Percentiles rank a stretch among this genome's conserved stretches.
Evolutionary conservation across 2,329 filamentous ascomycete genomes (phyloP).

Genomic region (Exserohilum turcica): DNA sequence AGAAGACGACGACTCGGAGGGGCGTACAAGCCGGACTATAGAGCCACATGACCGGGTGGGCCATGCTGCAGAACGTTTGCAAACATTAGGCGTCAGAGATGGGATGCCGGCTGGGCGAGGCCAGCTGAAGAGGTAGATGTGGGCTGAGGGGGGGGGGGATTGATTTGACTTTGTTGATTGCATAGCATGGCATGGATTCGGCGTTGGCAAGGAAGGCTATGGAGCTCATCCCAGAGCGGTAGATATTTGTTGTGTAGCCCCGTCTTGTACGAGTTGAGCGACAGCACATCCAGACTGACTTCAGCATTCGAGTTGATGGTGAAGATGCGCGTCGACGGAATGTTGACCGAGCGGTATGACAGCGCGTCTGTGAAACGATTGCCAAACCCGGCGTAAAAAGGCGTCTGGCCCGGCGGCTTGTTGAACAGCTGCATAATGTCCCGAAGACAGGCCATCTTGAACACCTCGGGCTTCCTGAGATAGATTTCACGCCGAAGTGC

Average conservation of each 20-base stretch:
- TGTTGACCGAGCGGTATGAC: slow-evolving; percentile 93
- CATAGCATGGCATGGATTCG: slow-evolving; percentile 23
- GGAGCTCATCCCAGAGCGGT: neutral
- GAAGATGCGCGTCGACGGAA: slow-evolving; percentile 92
- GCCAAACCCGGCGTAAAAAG: slow-evolving; percentile 96
- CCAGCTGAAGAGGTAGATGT: slow-evolving; percentile 17
- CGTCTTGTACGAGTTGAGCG: slow-evolving; percentile 91
- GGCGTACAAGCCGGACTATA: slow-evolving; percentile 21
- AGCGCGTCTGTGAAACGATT: slow-evolving; percentile 96
- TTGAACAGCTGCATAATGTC: slow-evolving; percentile 90
- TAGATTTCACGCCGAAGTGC: slow-evolving; percentile 92
- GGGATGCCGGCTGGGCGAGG: slow-evolving; percentile 27
- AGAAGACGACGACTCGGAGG: slow-evolving; percentile 34
- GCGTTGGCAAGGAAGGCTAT: slow-evolving; percentile 9
- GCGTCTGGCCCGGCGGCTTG: slow-evolving; percentile 65
- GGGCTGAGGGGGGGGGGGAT: too few relatives aligned
- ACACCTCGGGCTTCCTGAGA: slow-evolving; percentile 93
- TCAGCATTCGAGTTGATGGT: slow-evolving; percentile 99
- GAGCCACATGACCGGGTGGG: slow-evolving; percentile 10
- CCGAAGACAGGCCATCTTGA: slow-evolving; percentile 97
- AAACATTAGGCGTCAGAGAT: slow-evolving; percentile 24
- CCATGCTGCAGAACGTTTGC: slow-evolving; percentile 2
- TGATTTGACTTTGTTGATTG: slow-evolving; percentile 10
- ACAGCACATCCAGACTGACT: slow-evolving; percentile 87
- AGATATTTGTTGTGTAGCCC: slow-evolving; percentile 52